phyloP scores from a whole-genome alignment of 225 moss, liverwort and hornwort genomes.

The Bryoerythrophyllum caledonicum region DNA sequence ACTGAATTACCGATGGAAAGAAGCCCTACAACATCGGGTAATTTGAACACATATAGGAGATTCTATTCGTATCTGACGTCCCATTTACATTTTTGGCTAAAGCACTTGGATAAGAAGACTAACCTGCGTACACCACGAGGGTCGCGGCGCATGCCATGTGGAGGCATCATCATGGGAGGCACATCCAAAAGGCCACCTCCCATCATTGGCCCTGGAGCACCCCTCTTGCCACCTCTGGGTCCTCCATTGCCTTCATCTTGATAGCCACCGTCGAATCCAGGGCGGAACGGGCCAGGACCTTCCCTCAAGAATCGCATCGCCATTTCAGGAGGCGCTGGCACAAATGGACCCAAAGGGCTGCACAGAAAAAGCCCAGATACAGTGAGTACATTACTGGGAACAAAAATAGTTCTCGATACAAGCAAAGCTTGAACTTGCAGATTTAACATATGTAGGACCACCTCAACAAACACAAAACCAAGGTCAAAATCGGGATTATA shows the following conservation, averaged over 20 bases:
- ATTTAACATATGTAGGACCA: not conserved
- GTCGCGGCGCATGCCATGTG: slow-evolving; percentile 85
- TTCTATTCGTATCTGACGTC: no score
- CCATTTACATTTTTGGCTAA: no score
- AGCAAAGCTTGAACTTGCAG: not conserved
- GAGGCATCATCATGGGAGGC: slow-evolving; percentile 87
- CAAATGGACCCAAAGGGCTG: slow-evolving; percentile 98
- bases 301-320: slow-evolving; percentile 98
- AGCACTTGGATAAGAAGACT: not conserved
- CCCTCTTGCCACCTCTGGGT: slow-evolving; percentile 73
- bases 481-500: not conserved
- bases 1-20: no score
- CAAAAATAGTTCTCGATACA: not conserved
- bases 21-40: no score
- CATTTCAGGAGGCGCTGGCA: slow-evolving; percentile 97
- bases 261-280: slow-evolving; percentile 81
- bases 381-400: slow-evolving; percentile 14
- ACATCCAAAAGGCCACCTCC: slow-evolving; percentile 85
- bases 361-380: slow-evolving; percentile 26
- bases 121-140: slow-evolving; percentile 96
- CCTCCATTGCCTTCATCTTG: slow-evolving; percentile 85
- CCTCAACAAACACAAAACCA: not conserved
- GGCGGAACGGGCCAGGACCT: slow-evolving; percentile 90
- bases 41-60: no score
- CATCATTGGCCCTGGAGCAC: slow-evolving; percentile 75